Evolutionary conservation across 768 basidiomycete genomes (phyloP), one percentile per base, ranked within the genome.

Genomic region (Tremella mesenterica): DNA sequence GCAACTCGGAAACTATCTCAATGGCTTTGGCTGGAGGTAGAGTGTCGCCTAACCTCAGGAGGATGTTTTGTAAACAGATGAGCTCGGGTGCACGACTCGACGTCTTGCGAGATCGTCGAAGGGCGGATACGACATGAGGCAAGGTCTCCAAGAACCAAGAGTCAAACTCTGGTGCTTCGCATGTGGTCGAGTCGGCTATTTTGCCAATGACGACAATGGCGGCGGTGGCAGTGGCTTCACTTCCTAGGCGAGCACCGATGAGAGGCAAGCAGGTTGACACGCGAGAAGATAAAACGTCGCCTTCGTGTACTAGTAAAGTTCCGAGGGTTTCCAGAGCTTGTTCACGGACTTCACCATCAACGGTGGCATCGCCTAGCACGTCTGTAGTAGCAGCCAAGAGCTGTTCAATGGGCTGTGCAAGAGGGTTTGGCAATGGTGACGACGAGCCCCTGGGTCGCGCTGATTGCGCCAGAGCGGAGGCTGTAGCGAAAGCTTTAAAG

Each of bases 281-380:
- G 6, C 66, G 59, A 0, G 44, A 3, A 3, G 80, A 81, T 30
- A 87, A 78, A 13, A 82, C 73, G 44, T 90, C 87, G 0, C 85
- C 83, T 1, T 90, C 88, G 60, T 83, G 84, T 47, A 88, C 80
- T 83, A 95, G 88, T 8, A 97, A 75, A 67, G 90, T 85, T 1
- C 85, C 91, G 39, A 93, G 79, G 45, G 82, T 82, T 28, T 85
- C 83, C 62, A 96, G 85, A 0, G 90, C 90, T 58, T 80, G 82
- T 23, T 80, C 78, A 31, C 90, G 81, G 20, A 97, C 88, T 58
- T 95, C 92, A 3, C 86, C 83, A 70, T 97, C 93, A 1, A 92
- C 92, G 60, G 92, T 86, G 56, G 86, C 82, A 43, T 80, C 84
- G 46, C 76, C 80, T 31, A 99, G 74, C 48, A 88, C 79, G 20